Conservation (phyloP, 2,329 filamentous ascomycete species). For the Aspergillus caelatus region DNA sequence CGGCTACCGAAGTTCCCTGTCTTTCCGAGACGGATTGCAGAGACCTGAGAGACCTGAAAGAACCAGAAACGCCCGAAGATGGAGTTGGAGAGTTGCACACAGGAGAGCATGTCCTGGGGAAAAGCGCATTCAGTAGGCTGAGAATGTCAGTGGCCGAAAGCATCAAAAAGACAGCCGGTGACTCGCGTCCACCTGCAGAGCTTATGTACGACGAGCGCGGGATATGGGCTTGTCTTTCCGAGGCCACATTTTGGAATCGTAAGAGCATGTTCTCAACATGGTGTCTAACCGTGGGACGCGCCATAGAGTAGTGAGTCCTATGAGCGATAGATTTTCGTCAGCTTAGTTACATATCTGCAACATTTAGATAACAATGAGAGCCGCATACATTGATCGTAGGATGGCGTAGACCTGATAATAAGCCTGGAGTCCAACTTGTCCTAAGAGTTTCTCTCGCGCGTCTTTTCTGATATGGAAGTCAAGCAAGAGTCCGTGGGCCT, state of each 20-base stretch:
- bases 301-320: conserved; percentile 42
- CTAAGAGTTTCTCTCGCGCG: conserved; percentile 73
- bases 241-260: conserved; percentile 24
- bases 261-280: conserved; percentile 44
- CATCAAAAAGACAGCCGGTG: conserved; percentile 67
- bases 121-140: conserved; percentile 80
- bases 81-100: conserved; percentile 32
- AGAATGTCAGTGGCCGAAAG: conserved; percentile 77
- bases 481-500: conserved; percentile 68
- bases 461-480: conserved; percentile 93
- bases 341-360: background rate
- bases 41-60: conserved; percentile 19
- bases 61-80: conserved; percentile 28
- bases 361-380: background rate
- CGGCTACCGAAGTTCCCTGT: conserved; percentile 20
- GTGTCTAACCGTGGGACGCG: conserved; percentile 35
- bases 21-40: conserved; percentile 26
- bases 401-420: conserved; percentile 80
- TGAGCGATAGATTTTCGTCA: background rate
- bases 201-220: conserved; percentile 54
- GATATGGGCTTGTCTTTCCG: conserved; percentile 9
- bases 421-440: conserved; percentile 77
- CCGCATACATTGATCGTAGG: conserved; percentile 66
- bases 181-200: conserved; percentile 44
- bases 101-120: conserved; percentile 55